Percentiles rank a stretch among this genome's conserved stretches.
Evolutionary conservation across 1,284 basidiomycete genomes (phyloP).

Genomic region (Cystobasidium slooffiae): DNA sequence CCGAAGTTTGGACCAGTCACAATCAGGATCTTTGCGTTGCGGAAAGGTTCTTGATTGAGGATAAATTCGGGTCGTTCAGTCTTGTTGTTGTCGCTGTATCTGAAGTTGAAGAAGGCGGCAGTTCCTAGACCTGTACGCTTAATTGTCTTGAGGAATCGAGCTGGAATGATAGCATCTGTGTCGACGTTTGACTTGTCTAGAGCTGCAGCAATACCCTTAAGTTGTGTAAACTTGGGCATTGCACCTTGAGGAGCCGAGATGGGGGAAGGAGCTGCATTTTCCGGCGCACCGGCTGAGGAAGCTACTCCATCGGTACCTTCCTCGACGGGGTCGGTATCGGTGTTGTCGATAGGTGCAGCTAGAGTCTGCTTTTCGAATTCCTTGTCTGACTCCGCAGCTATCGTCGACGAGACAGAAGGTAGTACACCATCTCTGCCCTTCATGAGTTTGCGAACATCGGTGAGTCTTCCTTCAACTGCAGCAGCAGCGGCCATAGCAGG

Average conservation of each 20-base stretch:
- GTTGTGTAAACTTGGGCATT: slow-evolving; percentile 74
- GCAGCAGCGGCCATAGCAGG: slow-evolving; percentile 97
- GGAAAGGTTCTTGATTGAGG: slow-evolving; percentile 82
- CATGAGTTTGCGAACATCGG: slow-evolving; percentile 75
- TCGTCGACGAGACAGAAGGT: slow-evolving; percentile 77
- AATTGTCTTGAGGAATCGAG: slow-evolving; percentile 85
- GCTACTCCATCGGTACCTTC: slow-evolving; percentile 55
- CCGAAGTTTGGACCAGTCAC: slow-evolving; percentile 92
- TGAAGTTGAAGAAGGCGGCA: slow-evolving; percentile 82
- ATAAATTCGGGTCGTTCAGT: slow-evolving; percentile 80
- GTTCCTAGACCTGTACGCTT: slow-evolving; percentile 90
- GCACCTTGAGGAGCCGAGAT: slow-evolving; percentile 64
- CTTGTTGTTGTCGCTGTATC: slow-evolving; percentile 78
- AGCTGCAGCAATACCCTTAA: slow-evolving; percentile 86
- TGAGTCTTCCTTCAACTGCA: slow-evolving; percentile 83
- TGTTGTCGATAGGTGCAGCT: slow-evolving; percentile 43
- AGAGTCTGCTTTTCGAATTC: slow-evolving; percentile 49
- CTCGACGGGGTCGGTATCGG: slow-evolving; percentile 52
- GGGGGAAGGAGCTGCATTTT: slow-evolving; percentile 55
- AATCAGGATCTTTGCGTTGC: slow-evolving; percentile 79
- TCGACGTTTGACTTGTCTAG: slow-evolving; percentile 90
- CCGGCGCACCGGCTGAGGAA: slow-evolving; percentile 45
- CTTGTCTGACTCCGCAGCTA: slow-evolving; percentile 57
- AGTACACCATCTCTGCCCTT: slow-evolving; percentile 62
- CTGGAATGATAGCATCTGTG: slow-evolving; percentile 94